Evolutionary conservation across 257 asterid species (phyloP).

Genomic region (Jaltomata sinuosa): DNA sequence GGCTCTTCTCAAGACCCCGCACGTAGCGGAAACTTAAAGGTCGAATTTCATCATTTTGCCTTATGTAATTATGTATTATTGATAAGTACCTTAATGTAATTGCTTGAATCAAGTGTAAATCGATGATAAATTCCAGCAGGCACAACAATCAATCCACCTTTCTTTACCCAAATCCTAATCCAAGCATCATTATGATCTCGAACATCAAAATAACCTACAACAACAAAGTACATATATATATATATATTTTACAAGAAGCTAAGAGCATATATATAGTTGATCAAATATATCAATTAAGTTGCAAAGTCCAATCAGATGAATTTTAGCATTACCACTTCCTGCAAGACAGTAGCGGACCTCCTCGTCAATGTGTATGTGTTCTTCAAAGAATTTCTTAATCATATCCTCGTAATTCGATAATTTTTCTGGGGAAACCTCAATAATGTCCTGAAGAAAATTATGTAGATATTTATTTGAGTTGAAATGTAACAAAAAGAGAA

Average conservation of each 20-base stretch:
- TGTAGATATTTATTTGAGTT: neutral
- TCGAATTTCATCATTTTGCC: neutral
- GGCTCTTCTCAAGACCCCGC: no score
- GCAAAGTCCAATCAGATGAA: neutral
- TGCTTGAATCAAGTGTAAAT: constrained; percentile 64
- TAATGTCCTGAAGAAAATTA: constrained; percentile 42
- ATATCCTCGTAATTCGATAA: constrained; percentile 76
- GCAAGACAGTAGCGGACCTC: constrained; percentile 89
- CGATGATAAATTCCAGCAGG: constrained; percentile 97
- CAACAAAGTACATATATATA: neutral
- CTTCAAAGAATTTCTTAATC: constrained; percentile 68
- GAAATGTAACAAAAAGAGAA: neutral
- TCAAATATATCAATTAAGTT: no score
- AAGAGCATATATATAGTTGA: no score
- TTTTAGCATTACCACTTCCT: constrained; percentile 60
- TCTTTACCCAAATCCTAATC: constrained; percentile 88
- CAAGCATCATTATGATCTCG: constrained; percentile 60
- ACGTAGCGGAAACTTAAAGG: no score
- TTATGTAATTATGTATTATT: neutral
- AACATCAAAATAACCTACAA: constrained; percentile 76
- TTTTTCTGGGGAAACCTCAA: constrained; percentile 78
- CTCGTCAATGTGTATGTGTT: constrained; percentile 90
- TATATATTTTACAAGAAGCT: no score
- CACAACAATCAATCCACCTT: constrained; percentile 78
- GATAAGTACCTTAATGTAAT: constrained; percentile 56